A percentile compares a stretch with the other conserved stretches of the same genome.
phyloP scores from a whole-genome alignment of 805 yeast genomes.

The Candida vartiovaarae region DNA sequence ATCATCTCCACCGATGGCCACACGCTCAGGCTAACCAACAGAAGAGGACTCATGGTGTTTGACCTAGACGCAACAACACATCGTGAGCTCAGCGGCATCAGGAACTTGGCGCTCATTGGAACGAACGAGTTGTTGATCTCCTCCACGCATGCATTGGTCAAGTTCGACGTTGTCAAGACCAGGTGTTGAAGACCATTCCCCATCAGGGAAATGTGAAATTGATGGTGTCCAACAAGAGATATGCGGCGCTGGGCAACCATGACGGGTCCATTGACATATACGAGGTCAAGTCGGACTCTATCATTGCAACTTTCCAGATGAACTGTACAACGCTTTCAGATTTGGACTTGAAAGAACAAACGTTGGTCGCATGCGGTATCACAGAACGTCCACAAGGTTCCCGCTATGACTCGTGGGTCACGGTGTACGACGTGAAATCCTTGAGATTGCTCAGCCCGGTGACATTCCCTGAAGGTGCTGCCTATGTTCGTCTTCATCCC shows the following conservation, averaged over 20 bases:
- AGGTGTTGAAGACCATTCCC: constrained; percentile 28
- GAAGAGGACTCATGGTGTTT: constrained; percentile 47
- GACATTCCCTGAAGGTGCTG: constrained; percentile 86
- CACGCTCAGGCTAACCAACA: constrained; percentile 44
- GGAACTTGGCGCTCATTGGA: constrained; percentile 24
- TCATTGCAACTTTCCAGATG: constrained; percentile 48
- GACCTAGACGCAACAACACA: constrained; percentile 19
- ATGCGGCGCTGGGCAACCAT: constrained; percentile 49
- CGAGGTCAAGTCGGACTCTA: constrained; percentile 44
- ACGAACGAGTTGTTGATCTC: constrained; percentile 40
- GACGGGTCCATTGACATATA: constrained; percentile 59
- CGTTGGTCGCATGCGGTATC: constrained; percentile 75
- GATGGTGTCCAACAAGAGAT: constrained; percentile 44
- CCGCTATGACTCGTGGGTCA: constrained; percentile 72
- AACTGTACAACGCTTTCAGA: constrained; percentile 59
- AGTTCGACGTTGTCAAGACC: constrained; percentile 37
- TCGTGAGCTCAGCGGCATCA: constrained; percentile 28
- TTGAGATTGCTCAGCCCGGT: constrained; percentile 71
- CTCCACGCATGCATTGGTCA: constrained; percentile 30
- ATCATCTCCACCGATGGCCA: constrained; percentile 47
- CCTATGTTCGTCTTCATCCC: constrained; percentile 80
- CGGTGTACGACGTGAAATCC: constrained; percentile 70
- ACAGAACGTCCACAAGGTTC: constrained; percentile 54
- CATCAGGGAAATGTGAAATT: constrained; percentile 40
- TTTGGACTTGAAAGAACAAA: constrained; percentile 57